Base-by-base conservation (phyloP, 2,329 filamentous ascomycete genomes). In the Cryphonectria naterciae region DNA sequence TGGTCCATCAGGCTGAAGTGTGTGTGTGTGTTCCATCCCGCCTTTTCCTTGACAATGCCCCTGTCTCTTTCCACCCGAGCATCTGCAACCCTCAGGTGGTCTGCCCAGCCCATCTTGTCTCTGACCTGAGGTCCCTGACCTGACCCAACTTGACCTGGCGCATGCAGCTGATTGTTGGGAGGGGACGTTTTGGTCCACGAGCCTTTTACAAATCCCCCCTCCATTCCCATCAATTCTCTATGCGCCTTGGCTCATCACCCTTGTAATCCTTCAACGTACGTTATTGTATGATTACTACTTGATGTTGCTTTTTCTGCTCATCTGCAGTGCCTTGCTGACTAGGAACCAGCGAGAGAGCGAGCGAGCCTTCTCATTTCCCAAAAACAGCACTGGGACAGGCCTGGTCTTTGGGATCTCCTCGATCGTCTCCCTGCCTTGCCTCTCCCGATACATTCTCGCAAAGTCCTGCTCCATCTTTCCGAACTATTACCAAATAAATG, bases 121-220 rank as follows among this genome's bases (percentile, higher is more conserved):
- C 52, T 69, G 62, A 56, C 62, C 46, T 54, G 49, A 17, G 52
- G 52, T 28, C n/a, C 52, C 52, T 56, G 52, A 56, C 52, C 52
- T 56, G n/a, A 28, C 43, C 43, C 43, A 7, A 10, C 68, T 60
- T 58, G 68, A 49, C 49, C 35, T 69, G 39, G 60, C 22, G 52
- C 43, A 41, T 56, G 68, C 62, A 58, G 35, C 13, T 54, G 46
- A 65, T 69, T 69, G 68, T 69, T 69, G 62, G 68, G 68, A 49
- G 43, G 17, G 22, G 49, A 28, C 32, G 58, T 19, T 25, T 35
- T 39, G 13, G 35, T 37, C 32, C 32, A 41, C 43, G 41, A 15
- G 43, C 54, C 68, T 52, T 39, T 61, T 63, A 67, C 58, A 60
- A 6, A n/a, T 35, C 6, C 25, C 6, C 52, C 52, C 13, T 25